Evolutionary conservation across 148 eudicot genomes (phyloP).

Genomic region (Rhododendron henanense): DNA sequence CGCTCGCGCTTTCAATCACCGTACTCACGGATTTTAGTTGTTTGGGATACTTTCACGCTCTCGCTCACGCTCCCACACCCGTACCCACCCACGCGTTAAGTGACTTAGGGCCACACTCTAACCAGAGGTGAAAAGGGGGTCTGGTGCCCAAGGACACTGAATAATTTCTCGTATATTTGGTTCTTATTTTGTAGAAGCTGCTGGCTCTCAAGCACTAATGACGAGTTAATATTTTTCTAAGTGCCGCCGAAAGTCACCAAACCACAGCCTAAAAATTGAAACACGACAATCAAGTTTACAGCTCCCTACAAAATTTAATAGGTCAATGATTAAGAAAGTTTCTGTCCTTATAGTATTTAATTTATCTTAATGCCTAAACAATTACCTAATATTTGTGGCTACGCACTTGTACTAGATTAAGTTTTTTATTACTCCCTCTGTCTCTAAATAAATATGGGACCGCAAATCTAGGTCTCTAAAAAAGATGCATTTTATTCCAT

Average conservation of each 20-base stretch:
- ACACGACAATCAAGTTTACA: background rate
- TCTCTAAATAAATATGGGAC: too few species aligned
- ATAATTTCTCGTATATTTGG: background rate
- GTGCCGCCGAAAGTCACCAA: slow-evolving; percentile 1
- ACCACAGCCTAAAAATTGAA: background rate
- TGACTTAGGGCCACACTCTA: background rate
- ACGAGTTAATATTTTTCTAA: background rate
- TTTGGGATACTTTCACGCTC: too few species aligned
- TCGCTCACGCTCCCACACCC: too few species aligned
- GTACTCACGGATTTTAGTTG: too few species aligned
- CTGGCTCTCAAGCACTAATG: background rate
- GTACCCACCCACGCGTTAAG: too few species aligned
- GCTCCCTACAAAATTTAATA: background rate
- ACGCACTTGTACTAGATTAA: background rate
- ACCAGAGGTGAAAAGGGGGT: background rate
- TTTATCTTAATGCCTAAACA: too few species aligned
- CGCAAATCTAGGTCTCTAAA: too few species aligned
- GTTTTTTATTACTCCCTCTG: background rate
- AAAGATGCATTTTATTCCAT: too few species aligned
- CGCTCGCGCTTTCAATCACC: too few species aligned
- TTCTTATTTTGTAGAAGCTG: background rate
- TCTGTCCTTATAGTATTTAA: background rate
- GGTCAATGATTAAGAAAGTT: background rate
- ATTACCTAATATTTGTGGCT: background rate
- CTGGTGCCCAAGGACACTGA: background rate